Conservation (phyloP, 371 early-diverging fungal species). For the Fennellomyces sp. region DNA sequence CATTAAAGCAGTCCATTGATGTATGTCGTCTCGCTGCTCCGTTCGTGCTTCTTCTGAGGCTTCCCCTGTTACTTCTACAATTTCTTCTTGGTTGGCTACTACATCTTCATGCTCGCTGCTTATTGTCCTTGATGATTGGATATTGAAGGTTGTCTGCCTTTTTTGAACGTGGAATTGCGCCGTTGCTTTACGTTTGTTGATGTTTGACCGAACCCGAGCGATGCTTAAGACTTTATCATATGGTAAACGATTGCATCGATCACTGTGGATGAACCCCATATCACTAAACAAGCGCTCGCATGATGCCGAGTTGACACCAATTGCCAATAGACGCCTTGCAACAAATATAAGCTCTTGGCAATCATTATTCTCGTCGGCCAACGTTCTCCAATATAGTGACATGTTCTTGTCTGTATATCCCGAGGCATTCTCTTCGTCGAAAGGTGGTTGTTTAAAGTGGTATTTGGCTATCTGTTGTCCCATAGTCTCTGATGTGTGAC, state of each 20-base stretch:
- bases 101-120: too few relatives aligned
- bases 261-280: background rate
- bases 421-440: background rate
- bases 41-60: too few relatives aligned
- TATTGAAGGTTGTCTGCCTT: too few relatives aligned
- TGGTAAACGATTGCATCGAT: background rate
- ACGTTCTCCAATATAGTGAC: background rate
- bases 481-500: background rate
- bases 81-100: background rate
- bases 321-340: background rate
- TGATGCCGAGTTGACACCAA: background rate
- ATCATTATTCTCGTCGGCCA: background rate
- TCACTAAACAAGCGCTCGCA: background rate
- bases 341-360: background rate
- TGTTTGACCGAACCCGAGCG: background rate
- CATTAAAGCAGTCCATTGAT: background rate
- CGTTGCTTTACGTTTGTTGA: background rate
- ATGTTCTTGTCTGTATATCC: background rate
- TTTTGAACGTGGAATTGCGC: background rate
- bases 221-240: background rate
- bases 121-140: too few relatives aligned
- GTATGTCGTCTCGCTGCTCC: too few relatives aligned
- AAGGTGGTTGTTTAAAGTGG: background rate
- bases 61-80: background rate
- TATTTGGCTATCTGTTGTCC: background rate